Evolutionary conservation across 2,329 filamentous ascomycete species (phyloP).

Genomic region (Ascochyta viciae-villosae): DNA sequence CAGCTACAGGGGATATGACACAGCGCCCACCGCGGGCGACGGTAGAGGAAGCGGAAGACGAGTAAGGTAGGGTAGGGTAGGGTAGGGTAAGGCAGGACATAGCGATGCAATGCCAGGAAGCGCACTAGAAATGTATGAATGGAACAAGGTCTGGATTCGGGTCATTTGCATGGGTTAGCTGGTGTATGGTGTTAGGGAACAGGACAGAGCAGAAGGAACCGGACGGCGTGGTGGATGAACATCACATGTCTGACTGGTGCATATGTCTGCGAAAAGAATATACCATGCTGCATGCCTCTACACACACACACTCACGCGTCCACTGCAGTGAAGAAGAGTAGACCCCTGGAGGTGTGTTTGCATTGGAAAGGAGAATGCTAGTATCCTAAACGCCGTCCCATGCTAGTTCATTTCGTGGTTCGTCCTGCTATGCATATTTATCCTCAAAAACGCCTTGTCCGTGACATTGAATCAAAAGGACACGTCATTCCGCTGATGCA

Average conservation of each 20-base stretch:
- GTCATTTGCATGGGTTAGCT: constrained; percentile 19
- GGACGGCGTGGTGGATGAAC: neutral
- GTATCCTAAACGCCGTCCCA: constrained; percentile 18
- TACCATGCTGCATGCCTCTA: neutral
- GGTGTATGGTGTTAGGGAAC: constrained; percentile 5
- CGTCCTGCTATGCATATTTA: neutral
- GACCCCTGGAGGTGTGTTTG: neutral
- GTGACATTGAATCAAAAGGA: neutral
- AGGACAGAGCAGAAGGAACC: too few species aligned
- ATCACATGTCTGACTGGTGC: neutral
- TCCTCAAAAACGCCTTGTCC: neutral
- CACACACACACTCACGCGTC: neutral
- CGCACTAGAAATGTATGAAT: too few species aligned
- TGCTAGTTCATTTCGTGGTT: constrained; percentile 14
- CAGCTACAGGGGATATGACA: constrained; percentile 21
- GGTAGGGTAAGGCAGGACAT: constrained; percentile 1
- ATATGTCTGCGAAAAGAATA: neutral
- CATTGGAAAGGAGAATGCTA: neutral
- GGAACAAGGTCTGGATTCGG: neutral
- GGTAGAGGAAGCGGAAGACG: constrained; percentile 49
- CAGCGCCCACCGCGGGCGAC: constrained; percentile 44
- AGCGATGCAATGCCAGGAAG: neutral
- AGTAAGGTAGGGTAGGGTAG: constrained; percentile 39
- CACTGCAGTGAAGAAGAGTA: neutral
- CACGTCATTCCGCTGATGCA: neutral